Base-by-base conservation (phyloP, 345 rosid species). In the Dipteronia sinensis region DNA sequence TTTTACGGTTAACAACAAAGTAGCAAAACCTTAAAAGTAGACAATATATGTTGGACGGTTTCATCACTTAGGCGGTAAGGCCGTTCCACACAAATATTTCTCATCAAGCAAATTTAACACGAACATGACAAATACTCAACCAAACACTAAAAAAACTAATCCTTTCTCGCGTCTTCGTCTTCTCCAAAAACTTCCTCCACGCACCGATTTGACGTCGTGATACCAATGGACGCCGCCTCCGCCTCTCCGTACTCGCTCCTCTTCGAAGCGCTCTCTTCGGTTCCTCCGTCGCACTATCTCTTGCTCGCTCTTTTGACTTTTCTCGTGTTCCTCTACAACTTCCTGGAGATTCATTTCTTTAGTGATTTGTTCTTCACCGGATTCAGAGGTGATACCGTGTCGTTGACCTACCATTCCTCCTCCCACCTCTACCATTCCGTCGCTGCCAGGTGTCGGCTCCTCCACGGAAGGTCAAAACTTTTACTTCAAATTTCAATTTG, bases 201-300 rank as follows among this genome's bases (percentile, higher is more conserved):
- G 27, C 27, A 7, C 27, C 25, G 3, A 16, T 9, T 9, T 7
- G 64, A n/a, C 27, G 27, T 22, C 64, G 64, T 19, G n/a, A 22
- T 25, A 59, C 20, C 27, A 31, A 61, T 53, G 22, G 62, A 44
- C 7, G 46, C 77, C 22, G 34, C 77, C 22, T 22, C 74, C 27
- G 56, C 12, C 70, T 86, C 87, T 23, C 84, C 89, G 0, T 82
- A 88, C 83, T 47, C 20, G n/a, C 84, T 83, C 23, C 85, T 88
- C 76, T 70, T 86, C 68, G 72, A 74, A 34, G 78, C 87, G 22
- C 73, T 79, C 6, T 76, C 82, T 71, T 44, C 78, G 11, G 73
- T 86, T 44, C 81, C 89, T 16, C n/a, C 73, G 5, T 75, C 84
- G 67, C 89, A 84, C 74, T 80, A 75, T 75, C 20, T 78, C 29